These are phyloP conservation scores for Sporothrix phasma DNA, from an alignment of 2,329 filamentous ascomycete genomes.

Conservation along the genomic window DNA sequence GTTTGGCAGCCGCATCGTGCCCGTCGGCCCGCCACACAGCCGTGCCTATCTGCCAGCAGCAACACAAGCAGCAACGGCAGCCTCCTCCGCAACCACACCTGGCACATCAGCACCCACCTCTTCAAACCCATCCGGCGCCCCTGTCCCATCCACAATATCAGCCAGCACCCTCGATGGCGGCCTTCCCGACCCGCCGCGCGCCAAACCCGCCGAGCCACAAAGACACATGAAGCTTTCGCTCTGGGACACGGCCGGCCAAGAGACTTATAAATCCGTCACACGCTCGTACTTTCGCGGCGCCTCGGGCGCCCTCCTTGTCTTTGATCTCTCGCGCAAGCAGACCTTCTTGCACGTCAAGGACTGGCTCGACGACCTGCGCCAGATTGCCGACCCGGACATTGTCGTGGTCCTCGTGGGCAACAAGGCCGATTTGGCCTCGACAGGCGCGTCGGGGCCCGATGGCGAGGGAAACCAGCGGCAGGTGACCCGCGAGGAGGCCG, in stretches of 20 bases:
- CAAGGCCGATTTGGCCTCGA: conserved; percentile 68
- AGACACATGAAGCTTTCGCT: conserved; percentile 87
- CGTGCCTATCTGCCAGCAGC: conserved; percentile 24
- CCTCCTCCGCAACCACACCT: conserved; percentile 14
- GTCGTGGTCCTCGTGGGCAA: conserved; percentile 93
- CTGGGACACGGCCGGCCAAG: conserved; percentile 94
- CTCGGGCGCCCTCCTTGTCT: conserved; percentile 68
- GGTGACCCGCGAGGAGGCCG: conserved; percentile 72
- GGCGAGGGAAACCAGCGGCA: conserved; percentile 56
- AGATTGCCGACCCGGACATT: conserved; percentile 92
- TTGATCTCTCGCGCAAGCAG: conserved; percentile 77
- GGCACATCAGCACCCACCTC: conserved; percentile 2
- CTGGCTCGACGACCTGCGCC: conserved; percentile 88
- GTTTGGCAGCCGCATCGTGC: conserved; percentile 86
- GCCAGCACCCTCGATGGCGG: conserved; percentile 20
- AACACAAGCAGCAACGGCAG: conserved; percentile 7
- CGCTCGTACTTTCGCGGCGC: conserved; percentile 84
- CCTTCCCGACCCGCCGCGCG: conserved; percentile 41
- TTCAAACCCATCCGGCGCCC: neutral
- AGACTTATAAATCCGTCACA: conserved; percentile 95
- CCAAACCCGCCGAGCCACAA: conserved; percentile 32
- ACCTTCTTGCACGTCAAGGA: conserved; percentile 84
- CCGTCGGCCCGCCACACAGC: conserved; percentile 73
- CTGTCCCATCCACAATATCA: neutral
- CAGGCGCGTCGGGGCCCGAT: conserved; percentile 27